These are phyloP conservation scores for Brettanomyces custersianus DNA, from an alignment of 805 yeast genomes.

Conservation along the genomic window DNA sequence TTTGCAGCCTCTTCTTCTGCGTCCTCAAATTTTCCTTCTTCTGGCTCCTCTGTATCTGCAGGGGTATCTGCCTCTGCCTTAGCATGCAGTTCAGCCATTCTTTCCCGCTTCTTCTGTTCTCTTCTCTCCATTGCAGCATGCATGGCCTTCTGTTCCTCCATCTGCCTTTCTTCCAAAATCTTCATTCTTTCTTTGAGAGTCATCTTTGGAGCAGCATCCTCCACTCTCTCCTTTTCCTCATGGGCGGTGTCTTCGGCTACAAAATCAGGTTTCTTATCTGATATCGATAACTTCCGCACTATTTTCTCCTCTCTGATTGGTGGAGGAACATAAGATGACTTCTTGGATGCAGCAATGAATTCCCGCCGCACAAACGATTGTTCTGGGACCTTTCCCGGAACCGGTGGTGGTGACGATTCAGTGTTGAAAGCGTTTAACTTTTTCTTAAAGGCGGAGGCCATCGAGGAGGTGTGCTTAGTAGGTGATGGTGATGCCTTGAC, in stretches of 20 bases:
- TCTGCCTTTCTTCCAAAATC: slow-evolving; percentile 70
- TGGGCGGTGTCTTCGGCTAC: slow-evolving; percentile 14
- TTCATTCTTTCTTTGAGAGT: slow-evolving; percentile 85
- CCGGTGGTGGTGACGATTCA: slow-evolving; percentile 27
- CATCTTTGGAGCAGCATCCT: slow-evolving; percentile 61
- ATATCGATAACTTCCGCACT: slow-evolving; percentile 6
- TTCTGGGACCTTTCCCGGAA: slow-evolving; percentile 26
- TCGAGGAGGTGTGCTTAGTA: not conserved
- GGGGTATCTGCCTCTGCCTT: slow-evolving; percentile 6
- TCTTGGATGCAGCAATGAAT: slow-evolving; percentile 44
- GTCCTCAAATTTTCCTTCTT: slow-evolving; percentile 17
- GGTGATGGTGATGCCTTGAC: not conserved
- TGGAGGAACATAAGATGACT: slow-evolving; percentile 51
- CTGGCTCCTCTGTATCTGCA: slow-evolving; percentile 13
- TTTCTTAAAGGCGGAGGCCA: slow-evolving; percentile 29
- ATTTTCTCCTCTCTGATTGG: slow-evolving; percentile 12
- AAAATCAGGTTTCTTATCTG: slow-evolving; percentile 4
- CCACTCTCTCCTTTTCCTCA: slow-evolving; percentile 23
- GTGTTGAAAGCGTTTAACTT: slow-evolving; percentile 43
- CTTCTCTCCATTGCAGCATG: slow-evolving; percentile 51
- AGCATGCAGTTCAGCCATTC: not conserved
- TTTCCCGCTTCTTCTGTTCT: slow-evolving; percentile 34
- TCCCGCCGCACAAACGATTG: slow-evolving; percentile 45
- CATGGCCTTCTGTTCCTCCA: slow-evolving; percentile 61
- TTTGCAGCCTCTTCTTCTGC: slow-evolving; percentile 15